Conservation (phyloP, 2,329 filamentous ascomycete genomes). For the Ceratocystiopsis brevicomis region DNA sequence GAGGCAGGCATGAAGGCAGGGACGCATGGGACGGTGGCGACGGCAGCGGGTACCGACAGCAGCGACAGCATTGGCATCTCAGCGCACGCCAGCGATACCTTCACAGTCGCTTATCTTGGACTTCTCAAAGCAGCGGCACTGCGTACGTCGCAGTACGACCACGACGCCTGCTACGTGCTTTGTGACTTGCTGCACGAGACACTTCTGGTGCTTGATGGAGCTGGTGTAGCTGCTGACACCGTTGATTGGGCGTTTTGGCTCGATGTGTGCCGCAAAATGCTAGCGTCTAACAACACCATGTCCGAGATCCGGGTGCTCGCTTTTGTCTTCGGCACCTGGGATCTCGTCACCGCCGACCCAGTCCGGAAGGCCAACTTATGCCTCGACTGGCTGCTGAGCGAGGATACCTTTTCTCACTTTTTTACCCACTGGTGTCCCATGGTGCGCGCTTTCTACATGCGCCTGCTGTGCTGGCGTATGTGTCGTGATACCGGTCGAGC, state of each 20-base stretch:
- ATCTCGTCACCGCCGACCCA: constrained; percentile 45
- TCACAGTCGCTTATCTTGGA: no score
- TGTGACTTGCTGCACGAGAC: constrained; percentile 81
- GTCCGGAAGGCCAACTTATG: constrained; percentile 52
- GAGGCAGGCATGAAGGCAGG: no score
- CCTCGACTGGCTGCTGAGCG: constrained; percentile 54
- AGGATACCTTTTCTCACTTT: constrained; percentile 56
- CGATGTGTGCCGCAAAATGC: constrained; percentile 57
- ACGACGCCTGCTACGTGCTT: constrained; percentile 70
- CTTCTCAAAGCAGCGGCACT: constrained; percentile 57
- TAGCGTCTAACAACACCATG: constrained; percentile 71
- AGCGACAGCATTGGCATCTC: no score
- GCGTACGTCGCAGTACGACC: constrained; percentile 62
- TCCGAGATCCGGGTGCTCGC: constrained; percentile 73
- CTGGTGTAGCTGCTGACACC: constrained; percentile 18
- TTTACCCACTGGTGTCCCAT: constrained; percentile 95
- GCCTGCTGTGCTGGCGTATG: constrained; percentile 74
- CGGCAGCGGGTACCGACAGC: no score
- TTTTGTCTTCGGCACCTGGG: constrained; percentile 67
- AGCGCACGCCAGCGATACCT: no score
- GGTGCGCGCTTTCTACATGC: constrained; percentile 86
- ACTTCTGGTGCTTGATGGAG: constrained; percentile 38
- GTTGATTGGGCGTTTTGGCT: constrained; percentile 77
- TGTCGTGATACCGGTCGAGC: constrained; percentile 54
- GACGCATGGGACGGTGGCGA: no score